Evolutionary conservation across 2,329 filamentous ascomycete genomes (phyloP), one percentile per base, ranked within the genome.

Genomic region (Leptographium wingfieldii): DNA sequence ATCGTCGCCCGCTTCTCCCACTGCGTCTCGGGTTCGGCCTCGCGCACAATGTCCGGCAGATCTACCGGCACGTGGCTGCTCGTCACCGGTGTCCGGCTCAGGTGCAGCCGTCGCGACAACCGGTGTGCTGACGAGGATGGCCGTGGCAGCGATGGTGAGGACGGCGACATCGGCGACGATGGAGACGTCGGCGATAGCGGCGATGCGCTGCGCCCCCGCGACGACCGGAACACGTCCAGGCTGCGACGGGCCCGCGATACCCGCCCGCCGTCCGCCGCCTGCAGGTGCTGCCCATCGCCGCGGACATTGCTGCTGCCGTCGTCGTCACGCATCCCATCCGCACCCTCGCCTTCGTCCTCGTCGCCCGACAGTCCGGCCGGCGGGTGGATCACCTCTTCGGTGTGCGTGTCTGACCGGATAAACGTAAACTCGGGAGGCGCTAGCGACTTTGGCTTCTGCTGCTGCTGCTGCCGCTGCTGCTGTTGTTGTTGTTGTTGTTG

Each of bases 1-100:
- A 95, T 82, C n/a, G 92, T 96, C 33, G 94, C 94, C 62, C 92
- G 81, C 75, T 88, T 86, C 78, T 97, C 94, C 94, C 94, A 99
- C 73, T 87, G 81, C 61, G 83, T 83, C 76, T 95, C 88, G 62
- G 71, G 38, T 14, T 40, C 68, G 55, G n/a, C 25, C 27, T 12
- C 38, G 29, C 38, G 69, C 57, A 78, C 74, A 60, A 96, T 90
- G 63, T 86, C 85, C 27, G 92, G 92, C 58, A 97, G 79, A 73
- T 95, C 81, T 58, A 80, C 73, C 1, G 94, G 92, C 46, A 97
- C 81, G 71, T 89, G 86, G 29, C 85, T 81, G 62, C 90, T 90
- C 63, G 80, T 83, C 62, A 76, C 77, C 53, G 75, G 80, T 68
- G 68, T 75, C 69, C 73, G 81, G 74, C 69, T 80, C 59, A 92